Evolutionary conservation across 1,284 basidiomycete species (phyloP).

Genomic region (Sanghuangporus weigelae): DNA sequence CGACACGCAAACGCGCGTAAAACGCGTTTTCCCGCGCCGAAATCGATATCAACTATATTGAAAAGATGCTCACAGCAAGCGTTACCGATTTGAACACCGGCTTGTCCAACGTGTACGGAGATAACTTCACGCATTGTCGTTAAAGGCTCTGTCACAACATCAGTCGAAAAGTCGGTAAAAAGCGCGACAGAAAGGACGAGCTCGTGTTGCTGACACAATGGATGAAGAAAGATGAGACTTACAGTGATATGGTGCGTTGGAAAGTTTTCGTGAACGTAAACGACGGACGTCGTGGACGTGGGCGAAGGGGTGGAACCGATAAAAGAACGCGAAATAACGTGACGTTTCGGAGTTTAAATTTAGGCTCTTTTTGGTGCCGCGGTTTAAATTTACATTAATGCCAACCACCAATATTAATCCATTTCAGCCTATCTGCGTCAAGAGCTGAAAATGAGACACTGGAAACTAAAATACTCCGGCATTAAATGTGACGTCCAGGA

Average conservation of each 20-base stretch:
- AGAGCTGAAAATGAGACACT: no score
- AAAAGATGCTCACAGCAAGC: constrained; percentile 74
- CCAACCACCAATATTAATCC: no score
- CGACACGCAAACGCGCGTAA: constrained; percentile 28
- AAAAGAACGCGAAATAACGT: constrained; percentile 9
- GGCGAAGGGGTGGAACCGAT: constrained; percentile 3
- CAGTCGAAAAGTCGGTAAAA: constrained; percentile 6
- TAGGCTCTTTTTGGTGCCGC: background rate
- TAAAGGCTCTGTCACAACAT: constrained; percentile 10
- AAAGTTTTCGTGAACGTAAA: background rate
- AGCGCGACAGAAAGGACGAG: background rate
- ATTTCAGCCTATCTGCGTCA: no score
- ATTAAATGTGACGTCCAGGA: no score
- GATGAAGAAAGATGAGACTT: background rate
- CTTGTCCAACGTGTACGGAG: constrained; percentile 92
- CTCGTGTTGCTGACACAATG: background rate
- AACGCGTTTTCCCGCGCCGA: constrained; percentile 10
- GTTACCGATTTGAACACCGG: constrained; percentile 95
- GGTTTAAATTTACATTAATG: no score
- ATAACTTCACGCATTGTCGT: constrained; percentile 84
- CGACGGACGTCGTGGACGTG: constrained; percentile 6
- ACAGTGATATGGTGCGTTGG: background rate
- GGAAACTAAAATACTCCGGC: no score
- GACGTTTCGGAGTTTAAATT: background rate
- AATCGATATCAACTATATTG: constrained; percentile 14